Conservation (phyloP, 768 basidiomycete species). For the Calocybe cyanea region DNA sequence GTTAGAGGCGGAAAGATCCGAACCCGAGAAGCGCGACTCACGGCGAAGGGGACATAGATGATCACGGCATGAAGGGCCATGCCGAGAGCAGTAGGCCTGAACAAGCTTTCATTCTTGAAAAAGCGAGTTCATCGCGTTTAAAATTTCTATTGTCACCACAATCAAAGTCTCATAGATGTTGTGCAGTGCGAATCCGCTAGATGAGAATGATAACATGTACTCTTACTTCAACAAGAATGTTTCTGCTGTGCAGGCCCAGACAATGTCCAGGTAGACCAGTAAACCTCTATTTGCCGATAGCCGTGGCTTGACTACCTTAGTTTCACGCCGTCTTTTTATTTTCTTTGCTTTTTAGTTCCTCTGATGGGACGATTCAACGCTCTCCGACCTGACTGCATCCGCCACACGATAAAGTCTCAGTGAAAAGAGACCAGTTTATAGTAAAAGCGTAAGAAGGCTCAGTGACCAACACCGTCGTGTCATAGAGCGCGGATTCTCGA, state of each 20-base stretch:
- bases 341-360: too few relatives aligned
- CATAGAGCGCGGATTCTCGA: too few relatives aligned
- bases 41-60: slow-evolving; percentile 93
- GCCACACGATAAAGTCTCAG: too few relatives aligned
- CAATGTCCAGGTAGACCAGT: slow-evolving; percentile 33
- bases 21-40: slow-evolving; percentile 32
- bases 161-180: slow-evolving; percentile 95
- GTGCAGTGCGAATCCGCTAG: slow-evolving; percentile 67
- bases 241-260: slow-evolving; percentile 30
- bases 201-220: slow-evolving; percentile 21
- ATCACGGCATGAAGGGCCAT: slow-evolving; percentile 95
- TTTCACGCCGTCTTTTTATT: too few relatives aligned
- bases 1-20: background rate
- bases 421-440: too few relatives aligned
- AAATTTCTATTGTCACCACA: slow-evolving; percentile 95
- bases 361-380: too few relatives aligned
- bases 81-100: slow-evolving; percentile 82
- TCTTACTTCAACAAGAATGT: slow-evolving; percentile 35
- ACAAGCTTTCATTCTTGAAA: slow-evolving; percentile 94
- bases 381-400: too few relatives aligned
- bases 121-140: slow-evolving; percentile 96
- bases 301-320: too few relatives aligned
- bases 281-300: too few relatives aligned
- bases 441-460: too few relatives aligned
- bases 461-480: too few relatives aligned